A percentile compares a stretch with the other conserved stretches of the same genome.
phyloP scores from a whole-genome alignment of 2,329 filamentous ascomycete genomes.

The Epichloe gansuensis region DNA sequence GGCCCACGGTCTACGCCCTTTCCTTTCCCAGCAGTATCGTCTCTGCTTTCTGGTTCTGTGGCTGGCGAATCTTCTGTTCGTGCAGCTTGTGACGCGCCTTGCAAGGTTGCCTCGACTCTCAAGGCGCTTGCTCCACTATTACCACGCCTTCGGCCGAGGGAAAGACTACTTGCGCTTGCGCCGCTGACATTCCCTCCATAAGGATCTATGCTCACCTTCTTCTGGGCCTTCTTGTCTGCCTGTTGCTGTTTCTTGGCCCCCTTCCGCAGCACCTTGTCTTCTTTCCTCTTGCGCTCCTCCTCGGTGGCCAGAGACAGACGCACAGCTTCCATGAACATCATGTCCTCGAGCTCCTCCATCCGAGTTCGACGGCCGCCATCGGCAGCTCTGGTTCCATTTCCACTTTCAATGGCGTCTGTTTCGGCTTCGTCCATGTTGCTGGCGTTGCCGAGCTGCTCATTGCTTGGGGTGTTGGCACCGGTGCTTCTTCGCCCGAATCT shows the following conservation, averaged over 20 bases:
- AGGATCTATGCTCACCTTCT: constrained; percentile 38
- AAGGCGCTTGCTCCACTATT: constrained; percentile 50
- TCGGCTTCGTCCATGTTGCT: constrained; percentile 10
- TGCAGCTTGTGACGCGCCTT: constrained; percentile 26
- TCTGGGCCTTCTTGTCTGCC: constrained; percentile 66
- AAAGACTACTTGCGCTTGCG: constrained; percentile 53
- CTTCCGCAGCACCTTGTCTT: constrained; percentile 44
- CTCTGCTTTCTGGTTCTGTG: constrained; percentile 18
- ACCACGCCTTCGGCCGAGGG: constrained; percentile 44
- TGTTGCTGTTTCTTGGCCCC: constrained; percentile 79
- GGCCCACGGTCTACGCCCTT: constrained; percentile 52
- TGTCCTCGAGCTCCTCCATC: constrained; percentile 83
- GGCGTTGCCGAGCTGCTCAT: constrained; percentile 6
- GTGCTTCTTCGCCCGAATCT: constrained; percentile 47
- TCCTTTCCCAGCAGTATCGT: constrained; percentile 42
- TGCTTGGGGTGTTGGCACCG: constrained; percentile 18
- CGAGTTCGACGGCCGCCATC: constrained; percentile 31
- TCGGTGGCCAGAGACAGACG: constrained; percentile 81
- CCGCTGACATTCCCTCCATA: constrained; percentile 24
- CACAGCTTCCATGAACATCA: constrained; percentile 98
- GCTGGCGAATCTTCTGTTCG: constrained; percentile 13
- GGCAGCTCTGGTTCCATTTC: constrained; percentile 9
- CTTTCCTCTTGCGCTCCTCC: constrained; percentile 80
- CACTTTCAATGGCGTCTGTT: constrained; percentile 13
- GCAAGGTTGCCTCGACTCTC: constrained; percentile 41